Evolutionary conservation across 805 yeast species (phyloP).

Genomic region (Zygosaccharomyces kombuchaensis): DNA sequence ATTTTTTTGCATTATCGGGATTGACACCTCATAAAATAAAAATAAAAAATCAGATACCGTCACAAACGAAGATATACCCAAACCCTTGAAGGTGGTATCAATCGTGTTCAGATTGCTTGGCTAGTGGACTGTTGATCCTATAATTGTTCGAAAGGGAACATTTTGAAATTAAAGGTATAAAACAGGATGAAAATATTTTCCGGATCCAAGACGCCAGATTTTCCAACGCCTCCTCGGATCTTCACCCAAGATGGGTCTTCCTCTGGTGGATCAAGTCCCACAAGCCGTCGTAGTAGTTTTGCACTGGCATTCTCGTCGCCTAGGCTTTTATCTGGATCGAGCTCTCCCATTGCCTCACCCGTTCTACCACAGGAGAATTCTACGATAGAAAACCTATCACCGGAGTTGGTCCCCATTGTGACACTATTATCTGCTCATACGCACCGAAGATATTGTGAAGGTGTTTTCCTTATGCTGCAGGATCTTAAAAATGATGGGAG

Average conservation of each 20-base stretch:
- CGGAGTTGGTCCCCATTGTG: constrained; percentile 59
- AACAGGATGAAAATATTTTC: constrained; percentile 30
- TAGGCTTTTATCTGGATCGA: constrained; percentile 18
- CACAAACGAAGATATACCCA: neutral
- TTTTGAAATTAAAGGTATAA: neutral
- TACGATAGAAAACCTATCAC: constrained; percentile 27
- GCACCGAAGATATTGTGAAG: constrained; percentile 72
- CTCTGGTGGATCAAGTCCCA: constrained; percentile 10
- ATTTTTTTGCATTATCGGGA: neutral
- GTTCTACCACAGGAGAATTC: constrained; percentile 19
- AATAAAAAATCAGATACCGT: neutral
- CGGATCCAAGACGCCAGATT: constrained; percentile 25
- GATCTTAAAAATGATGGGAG: constrained; percentile 81
- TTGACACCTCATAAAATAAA: constrained; percentile 4
- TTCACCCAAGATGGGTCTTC: constrained; percentile 17
- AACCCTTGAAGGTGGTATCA: neutral
- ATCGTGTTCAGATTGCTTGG: neutral
- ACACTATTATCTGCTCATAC: constrained; percentile 69
- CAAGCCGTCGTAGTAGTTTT: constrained; percentile 11
- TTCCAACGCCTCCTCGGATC: constrained; percentile 27
- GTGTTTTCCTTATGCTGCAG: constrained; percentile 66
- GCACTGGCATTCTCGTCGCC: constrained; percentile 23
- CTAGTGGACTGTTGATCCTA: constrained; percentile 1
- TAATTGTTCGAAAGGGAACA: neutral
- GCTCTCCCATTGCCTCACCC: constrained; percentile 16